Evolutionary conservation across 1,139 yeast species (phyloP).

Genomic region (Pichia cactophila): DNA sequence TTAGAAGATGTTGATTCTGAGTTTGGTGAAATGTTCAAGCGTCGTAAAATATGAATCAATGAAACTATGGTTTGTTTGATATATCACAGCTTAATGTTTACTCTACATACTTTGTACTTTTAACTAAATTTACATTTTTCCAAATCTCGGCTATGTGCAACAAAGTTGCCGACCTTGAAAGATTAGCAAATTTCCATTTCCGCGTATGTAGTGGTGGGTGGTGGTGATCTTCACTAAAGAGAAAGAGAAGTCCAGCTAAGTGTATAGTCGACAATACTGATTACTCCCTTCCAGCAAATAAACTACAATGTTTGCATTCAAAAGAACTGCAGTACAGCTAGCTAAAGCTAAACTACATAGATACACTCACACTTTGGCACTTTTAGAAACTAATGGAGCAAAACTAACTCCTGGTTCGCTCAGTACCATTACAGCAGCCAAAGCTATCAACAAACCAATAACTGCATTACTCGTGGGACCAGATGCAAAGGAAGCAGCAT

Average conservation of each 20-base stretch:
- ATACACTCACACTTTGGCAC: constrained; percentile 48
- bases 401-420: constrained; percentile 59
- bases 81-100: not conserved
- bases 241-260: not conserved
- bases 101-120: not conserved
- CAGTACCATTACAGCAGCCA: constrained; percentile 60
- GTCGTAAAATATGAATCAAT: not conserved
- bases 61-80: not conserved
- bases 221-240: too few relatives aligned
- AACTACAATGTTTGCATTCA: constrained; percentile 4
- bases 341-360: not conserved
- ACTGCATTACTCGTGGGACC: constrained; percentile 57
- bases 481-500: constrained; percentile 36
- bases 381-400: constrained; percentile 56
- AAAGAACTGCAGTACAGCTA: not conserved
- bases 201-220: not conserved
- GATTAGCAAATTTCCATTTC: too few relatives aligned
- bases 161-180: not conserved
- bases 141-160: not conserved
- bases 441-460: constrained; percentile 53
- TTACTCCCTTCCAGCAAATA: not conserved
- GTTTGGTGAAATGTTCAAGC: constrained; percentile 8
- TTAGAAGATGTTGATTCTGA: constrained; percentile 3
- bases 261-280: not conserved
- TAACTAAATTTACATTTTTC: not conserved